Base-by-base conservation (phyloP, 345 rosid genomes). In the Anacardium occidentale region DNA sequence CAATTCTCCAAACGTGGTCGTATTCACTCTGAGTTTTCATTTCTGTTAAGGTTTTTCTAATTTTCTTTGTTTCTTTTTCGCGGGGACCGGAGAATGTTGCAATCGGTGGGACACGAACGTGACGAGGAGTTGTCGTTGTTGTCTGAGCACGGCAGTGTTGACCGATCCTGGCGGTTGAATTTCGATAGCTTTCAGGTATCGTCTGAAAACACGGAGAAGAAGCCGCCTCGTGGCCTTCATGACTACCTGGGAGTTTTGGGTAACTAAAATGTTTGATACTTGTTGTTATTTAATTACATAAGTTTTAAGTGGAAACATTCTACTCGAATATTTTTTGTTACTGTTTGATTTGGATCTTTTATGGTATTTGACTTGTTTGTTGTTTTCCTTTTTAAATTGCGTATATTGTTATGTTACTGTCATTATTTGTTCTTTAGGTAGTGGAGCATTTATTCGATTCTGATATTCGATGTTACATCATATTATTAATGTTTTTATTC, bases 151-250 rank as follows among this genome's bases (percentile, higher is more conserved):
- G 73, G 57, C 78, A 81, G 79, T 69, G 90, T 84, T 24, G 98
- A 93, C 66, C 67, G 45, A 1, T 91, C 99, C 7, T 95, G 99
- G 99, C 91, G 93, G 73, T 76, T 95, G 57, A 95, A 95, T 85
- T 95, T 95, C 83, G 93, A 92, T 21, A 88, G 91, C 3, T 82
- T 83, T 74, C 88, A 86, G 83, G 67, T 87, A 18, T 83, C 89
- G 1, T 15, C 90, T 0, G 89, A 86, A 66, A 90, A 78, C 61
- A 75, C 69, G 13, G 90, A 87, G 74, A 89, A 80, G 77, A 88
- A 79, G 72, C 78, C 76, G 15, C 79, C 89, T 2, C 82, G 86
- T 11, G 81, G 86, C 62, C 81, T 87, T 71, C 96, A 89, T 55
- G 84, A 84, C 40, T 95, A 96, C 74, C 90, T 87, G 34, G 98